A percentile compares a stretch with the other conserved stretches of the same genome.
These are phyloP conservation scores for Rhododendron williamsianum DNA, from an alignment of 148 eudicot species.

Conservation along the genomic window DNA sequence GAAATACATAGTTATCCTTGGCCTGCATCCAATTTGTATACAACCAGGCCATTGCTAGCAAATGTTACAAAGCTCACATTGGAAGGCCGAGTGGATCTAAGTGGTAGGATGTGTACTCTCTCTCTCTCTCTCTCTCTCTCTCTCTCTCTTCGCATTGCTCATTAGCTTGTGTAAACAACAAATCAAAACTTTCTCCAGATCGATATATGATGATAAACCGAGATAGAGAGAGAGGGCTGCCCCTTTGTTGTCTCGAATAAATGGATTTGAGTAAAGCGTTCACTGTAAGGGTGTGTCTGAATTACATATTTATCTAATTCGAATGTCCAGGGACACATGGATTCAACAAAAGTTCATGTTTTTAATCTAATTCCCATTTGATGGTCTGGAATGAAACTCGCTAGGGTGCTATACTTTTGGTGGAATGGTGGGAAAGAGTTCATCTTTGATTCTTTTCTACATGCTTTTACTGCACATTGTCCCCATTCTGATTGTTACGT, in stretches of 20 bases:
- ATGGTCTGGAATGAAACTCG: neutral
- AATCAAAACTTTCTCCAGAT: neutral
- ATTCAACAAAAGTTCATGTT: neutral
- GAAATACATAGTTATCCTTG: conserved; percentile 8
- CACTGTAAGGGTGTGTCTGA: neutral
- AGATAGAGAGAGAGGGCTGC: neutral
- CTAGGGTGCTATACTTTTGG: neutral
- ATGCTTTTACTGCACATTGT: neutral
- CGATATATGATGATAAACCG: too few species aligned
- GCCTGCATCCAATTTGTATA: conserved; percentile 16
- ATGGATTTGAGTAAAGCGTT: neutral
- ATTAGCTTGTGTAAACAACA: neutral
- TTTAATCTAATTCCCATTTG: neutral
- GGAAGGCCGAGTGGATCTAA: conserved; percentile 74
- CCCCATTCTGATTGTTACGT: neutral
- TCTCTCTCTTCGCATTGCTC: neutral
- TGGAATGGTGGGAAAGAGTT: neutral
- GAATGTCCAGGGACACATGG: neutral
- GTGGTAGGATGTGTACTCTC: conserved; percentile 37
- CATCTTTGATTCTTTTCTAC: neutral
- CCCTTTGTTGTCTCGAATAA: too few species aligned
- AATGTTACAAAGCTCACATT: conserved; percentile 59
- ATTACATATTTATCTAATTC: neutral
- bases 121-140: neutral
- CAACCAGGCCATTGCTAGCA: conserved; percentile 26